A percentile compares a stretch with the other conserved stretches of the same genome.
phyloP scores from a whole-genome alignment of 257 asterid species.

The Solanum lignicaule region DNA sequence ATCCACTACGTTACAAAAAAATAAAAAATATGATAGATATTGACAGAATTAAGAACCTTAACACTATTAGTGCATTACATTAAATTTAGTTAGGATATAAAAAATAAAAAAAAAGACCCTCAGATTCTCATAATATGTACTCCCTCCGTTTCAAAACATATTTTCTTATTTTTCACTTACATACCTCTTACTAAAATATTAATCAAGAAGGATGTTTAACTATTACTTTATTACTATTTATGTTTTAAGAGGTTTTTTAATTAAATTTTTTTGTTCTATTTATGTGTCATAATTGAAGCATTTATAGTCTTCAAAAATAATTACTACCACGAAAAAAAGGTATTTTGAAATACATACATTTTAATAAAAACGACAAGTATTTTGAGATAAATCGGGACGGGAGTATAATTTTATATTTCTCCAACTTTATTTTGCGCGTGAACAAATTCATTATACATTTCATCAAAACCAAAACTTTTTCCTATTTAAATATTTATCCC shows the following conservation, averaged over 20 bases:
- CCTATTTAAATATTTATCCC: not conserved
- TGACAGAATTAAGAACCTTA: not conserved
- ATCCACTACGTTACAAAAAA: not conserved
- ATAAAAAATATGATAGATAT: not conserved
- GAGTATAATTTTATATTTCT: not conserved
- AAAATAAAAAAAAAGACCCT: not conserved
- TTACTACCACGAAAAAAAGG: not conserved
- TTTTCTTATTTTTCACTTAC: not conserved
- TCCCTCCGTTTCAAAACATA: not conserved
- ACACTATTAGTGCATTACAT: not conserved
- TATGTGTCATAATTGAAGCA: not conserved
- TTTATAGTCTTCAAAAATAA: not conserved
- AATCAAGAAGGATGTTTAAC: not conserved
- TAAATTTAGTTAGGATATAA: not conserved
- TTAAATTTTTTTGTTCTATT: not conserved
- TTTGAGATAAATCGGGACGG: not conserved
- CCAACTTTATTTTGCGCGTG: conserved; percentile 38
- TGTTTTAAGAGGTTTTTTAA: not conserved
- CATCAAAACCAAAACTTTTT: not conserved
- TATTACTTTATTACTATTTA: not conserved
- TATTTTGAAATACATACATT: not conserved
- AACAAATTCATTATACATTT: conserved; percentile 17
- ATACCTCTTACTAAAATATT: not conserved
- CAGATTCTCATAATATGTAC: too few relatives aligned
- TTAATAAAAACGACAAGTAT: not conserved